phyloP scores from a whole-genome alignment of 768 basidiomycete species.

The Sutorius australiensis region DNA sequence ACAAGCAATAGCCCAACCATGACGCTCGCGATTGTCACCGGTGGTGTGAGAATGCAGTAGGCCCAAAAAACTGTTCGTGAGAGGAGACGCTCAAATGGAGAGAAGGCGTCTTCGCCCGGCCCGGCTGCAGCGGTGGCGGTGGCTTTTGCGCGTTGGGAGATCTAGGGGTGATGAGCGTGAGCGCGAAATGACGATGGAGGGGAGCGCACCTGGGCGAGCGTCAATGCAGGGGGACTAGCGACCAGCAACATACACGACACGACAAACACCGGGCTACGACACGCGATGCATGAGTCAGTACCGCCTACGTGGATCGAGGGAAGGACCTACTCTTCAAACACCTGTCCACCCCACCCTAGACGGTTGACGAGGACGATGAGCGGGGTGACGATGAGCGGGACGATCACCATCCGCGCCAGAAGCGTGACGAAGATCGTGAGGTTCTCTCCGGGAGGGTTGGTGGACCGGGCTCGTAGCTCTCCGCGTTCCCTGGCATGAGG shows the following conservation, averaged over 20 bases:
- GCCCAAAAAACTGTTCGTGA: constrained; percentile 91
- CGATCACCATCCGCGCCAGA: constrained; percentile 81
- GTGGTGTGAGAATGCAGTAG: constrained; percentile 85
- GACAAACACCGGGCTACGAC: constrained; percentile 80
- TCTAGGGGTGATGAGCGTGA: constrained; percentile 6
- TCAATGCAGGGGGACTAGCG: constrained; percentile 76
- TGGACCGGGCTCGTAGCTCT: too few relatives aligned
- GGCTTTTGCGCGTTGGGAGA: constrained; percentile 16
- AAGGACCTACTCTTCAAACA: constrained; percentile 74
- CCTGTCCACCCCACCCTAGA: constrained; percentile 35
- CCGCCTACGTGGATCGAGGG: neutral
- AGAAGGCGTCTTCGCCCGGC: constrained; percentile 1
- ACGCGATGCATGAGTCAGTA: neutral
- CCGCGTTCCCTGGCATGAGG: too few relatives aligned
- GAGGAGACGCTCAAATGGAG: constrained; percentile 79
- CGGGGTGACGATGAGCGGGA: constrained; percentile 75
- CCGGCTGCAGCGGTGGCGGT: neutral
- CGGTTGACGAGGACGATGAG: constrained; percentile 62
- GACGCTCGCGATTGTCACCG: constrained; percentile 74
- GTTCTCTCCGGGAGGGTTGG: constrained; percentile 59
- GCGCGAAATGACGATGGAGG: neutral
- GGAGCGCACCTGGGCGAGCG: constrained; percentile 51
- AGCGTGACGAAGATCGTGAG: constrained; percentile 82
- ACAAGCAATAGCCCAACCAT: constrained; percentile 66
- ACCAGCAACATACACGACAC: constrained; percentile 81